phyloP scores from a whole-genome alignment of 495 filamentous ascomycete species.

The Terfezia boudieri region DNA sequence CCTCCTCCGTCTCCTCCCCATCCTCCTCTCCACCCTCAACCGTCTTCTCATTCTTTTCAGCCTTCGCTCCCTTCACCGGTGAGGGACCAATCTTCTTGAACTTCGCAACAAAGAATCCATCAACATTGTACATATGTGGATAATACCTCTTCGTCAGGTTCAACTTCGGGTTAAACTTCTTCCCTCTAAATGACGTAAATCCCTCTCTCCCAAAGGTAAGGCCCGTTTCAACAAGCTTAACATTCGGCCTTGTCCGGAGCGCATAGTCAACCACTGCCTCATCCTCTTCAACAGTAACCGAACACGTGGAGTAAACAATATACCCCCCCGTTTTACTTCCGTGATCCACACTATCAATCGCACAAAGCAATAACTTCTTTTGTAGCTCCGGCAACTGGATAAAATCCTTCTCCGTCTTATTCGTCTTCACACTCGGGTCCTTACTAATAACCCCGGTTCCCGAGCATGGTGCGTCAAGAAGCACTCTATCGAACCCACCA shows the following conservation, averaged over 20 bases:
- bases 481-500: slow-evolving; percentile 73
- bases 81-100: slow-evolving; percentile 77
- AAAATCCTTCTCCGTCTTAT: slow-evolving; percentile 89
- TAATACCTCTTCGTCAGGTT: slow-evolving; percentile 75
- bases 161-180: slow-evolving; percentile 69
- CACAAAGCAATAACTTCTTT: slow-evolving; percentile 75
- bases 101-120: slow-evolving; percentile 96
- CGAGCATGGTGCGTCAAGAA: slow-evolving; percentile 63
- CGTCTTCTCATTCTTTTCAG: slow-evolving; percentile 20
- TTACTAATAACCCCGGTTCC: slow-evolving; percentile 86
- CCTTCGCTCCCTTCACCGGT: slow-evolving; percentile 29
- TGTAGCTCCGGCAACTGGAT: slow-evolving; percentile 76
- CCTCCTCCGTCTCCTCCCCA: not conserved
- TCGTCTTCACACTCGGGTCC: slow-evolving; percentile 86
- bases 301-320: slow-evolving; percentile 84
- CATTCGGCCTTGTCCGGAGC: slow-evolving; percentile 72
- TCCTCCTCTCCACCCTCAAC: slow-evolving; percentile 2
- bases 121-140: slow-evolving; percentile 86
- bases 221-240: slow-evolving; percentile 79
- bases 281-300: slow-evolving; percentile 79
- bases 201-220: slow-evolving; percentile 83
- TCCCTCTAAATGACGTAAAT: slow-evolving; percentile 68
- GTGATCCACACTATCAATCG: slow-evolving; percentile 87
- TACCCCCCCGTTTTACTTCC: slow-evolving; percentile 71
- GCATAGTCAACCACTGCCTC: slow-evolving; percentile 87